Percentiles rank a stretch among this genome's conserved stretches.
These are phyloP conservation scores for Fusarium nanum DNA, from an alignment of 2,329 filamentous ascomycete species.

Conservation along the genomic window DNA sequence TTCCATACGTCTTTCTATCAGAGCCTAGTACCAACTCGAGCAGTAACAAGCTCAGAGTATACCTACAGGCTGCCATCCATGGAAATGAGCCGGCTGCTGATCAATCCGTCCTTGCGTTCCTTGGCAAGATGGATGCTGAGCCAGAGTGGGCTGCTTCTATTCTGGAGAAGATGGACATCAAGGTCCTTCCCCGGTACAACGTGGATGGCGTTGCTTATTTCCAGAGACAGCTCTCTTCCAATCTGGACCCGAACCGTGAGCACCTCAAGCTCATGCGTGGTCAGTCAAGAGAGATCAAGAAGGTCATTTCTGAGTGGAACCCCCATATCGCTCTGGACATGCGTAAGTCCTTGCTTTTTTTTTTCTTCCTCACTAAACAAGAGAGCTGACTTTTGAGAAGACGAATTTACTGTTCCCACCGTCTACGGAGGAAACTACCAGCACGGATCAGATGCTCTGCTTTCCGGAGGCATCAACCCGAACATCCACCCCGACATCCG, in stretches of 20 bases:
- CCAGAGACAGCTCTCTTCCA: constrained; percentile 12
- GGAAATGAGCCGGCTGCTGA: constrained; percentile 27
- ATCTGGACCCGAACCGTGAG: constrained; percentile 19
- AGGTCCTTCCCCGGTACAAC: constrained; percentile 19
- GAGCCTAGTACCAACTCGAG: not conserved
- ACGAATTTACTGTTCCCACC: constrained; percentile 7
- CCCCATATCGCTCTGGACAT: constrained; percentile 18
- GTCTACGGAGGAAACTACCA: constrained; percentile 18
- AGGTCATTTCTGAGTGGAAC: not conserved
- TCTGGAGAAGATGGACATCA: constrained; percentile 28
- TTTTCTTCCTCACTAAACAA: accelerated
- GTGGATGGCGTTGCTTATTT: constrained; percentile 25
- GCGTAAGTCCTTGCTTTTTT: not conserved
- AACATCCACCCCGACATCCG: constrained; percentile 22
- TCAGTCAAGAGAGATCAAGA: constrained; percentile 12
- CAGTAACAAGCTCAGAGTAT: not conserved
- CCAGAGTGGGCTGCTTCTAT: constrained; percentile 4
- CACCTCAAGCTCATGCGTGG: constrained; percentile 11
- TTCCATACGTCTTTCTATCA: constrained; percentile 16
- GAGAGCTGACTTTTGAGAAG: not conserved
- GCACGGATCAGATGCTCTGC: not conserved
- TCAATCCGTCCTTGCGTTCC: not conserved
- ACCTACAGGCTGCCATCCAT: constrained; percentile 20
- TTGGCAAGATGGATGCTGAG: constrained; percentile 25
- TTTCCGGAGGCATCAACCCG: constrained; percentile 5